Conservation (phyloP, 2,329 filamentous ascomycete genomes). For the Grosmannia huntii region DNA sequence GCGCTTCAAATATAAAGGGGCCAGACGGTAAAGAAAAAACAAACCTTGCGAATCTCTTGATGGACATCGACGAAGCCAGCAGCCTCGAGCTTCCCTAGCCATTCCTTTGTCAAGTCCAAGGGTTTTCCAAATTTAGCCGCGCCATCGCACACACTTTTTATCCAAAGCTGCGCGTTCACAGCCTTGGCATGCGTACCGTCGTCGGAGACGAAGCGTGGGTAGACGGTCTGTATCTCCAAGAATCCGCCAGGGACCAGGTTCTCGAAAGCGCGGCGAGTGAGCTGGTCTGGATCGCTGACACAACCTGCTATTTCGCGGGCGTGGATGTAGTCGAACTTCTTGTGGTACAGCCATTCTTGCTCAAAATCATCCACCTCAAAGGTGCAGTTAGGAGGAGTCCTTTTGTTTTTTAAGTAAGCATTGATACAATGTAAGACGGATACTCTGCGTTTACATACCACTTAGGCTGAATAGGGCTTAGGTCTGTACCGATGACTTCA, state of each 20-base stretch:
- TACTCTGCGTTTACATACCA: neutral
- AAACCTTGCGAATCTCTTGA: neutral
- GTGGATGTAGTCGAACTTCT: slow-evolving; percentile 40
- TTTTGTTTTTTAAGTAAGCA: neutral
- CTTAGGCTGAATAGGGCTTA: slow-evolving; percentile 51
- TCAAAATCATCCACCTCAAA: slow-evolving; percentile 55
- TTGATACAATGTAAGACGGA: neutral
- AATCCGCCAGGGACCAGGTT: slow-evolving; percentile 37
- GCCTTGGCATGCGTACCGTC: slow-evolving; percentile 11
- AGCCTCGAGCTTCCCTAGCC: slow-evolving; percentile 14
- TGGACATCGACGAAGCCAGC: slow-evolving; percentile 17
- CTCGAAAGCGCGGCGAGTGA: slow-evolving; percentile 16
- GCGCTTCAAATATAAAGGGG: too few relatives aligned
- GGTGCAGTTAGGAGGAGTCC: slow-evolving; percentile 52
- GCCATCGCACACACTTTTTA: slow-evolving; percentile 5
- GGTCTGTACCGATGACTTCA: slow-evolving; percentile 47
- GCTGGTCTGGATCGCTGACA: slow-evolving; percentile 35
- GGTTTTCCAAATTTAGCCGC: slow-evolving; percentile 10
- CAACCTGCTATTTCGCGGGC: slow-evolving; percentile 34
- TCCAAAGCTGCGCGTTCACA: slow-evolving; percentile 8
- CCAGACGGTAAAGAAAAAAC: neutral
- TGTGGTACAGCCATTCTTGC: slow-evolving; percentile 1
- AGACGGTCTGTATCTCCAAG: slow-evolving; percentile 40
- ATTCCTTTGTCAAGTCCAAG: slow-evolving; percentile 7
- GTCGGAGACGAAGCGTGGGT: slow-evolving; percentile 12